These are phyloP conservation scores for Parsonsia alboflavescens DNA, from an alignment of 257 asterid species.

Conservation along the genomic window DNA sequence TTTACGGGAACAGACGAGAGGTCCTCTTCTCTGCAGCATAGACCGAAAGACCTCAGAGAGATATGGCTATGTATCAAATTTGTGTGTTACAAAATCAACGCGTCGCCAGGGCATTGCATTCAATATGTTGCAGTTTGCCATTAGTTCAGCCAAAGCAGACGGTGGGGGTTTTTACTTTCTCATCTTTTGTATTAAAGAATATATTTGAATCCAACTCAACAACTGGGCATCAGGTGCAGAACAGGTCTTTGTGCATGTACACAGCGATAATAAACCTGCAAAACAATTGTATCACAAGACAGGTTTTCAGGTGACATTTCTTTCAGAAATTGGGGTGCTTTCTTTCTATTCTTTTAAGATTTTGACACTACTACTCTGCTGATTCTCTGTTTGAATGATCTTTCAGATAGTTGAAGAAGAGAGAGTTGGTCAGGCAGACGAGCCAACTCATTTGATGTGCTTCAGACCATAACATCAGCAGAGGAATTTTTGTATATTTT, in stretches of 20 bases:
- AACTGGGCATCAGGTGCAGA: conserved; percentile 42
- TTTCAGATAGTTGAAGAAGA: conserved; percentile 51
- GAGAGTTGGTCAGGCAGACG: conserved; percentile 21
- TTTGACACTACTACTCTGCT: not conserved
- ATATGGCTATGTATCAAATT: conserved; percentile 58
- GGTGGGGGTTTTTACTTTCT: conserved; percentile 28
- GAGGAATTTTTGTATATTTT: not conserved
- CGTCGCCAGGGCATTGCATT: conserved; percentile 67
- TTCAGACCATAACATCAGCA: conserved; percentile 14
- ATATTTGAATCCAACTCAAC: too few species aligned
- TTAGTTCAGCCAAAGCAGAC: conserved; percentile 30
- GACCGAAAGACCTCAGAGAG: conserved; percentile 23
- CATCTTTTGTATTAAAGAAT: too few species aligned
- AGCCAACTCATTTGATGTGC: conserved; percentile 38
- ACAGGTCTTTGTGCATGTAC: conserved; percentile 63
- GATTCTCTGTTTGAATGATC: conserved; percentile 3
- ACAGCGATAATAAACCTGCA: conserved; percentile 47
- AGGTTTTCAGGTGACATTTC: conserved; percentile 52
- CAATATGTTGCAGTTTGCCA: conserved; percentile 47
- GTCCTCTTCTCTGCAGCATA: conserved; percentile 32
- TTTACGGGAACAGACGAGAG: conserved; percentile 44
- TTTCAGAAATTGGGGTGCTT: not conserved
- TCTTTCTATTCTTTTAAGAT: too few species aligned
- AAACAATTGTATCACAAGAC: conserved; percentile 44
- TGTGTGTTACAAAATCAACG: conserved; percentile 65